These are phyloP conservation scores for Clarireedia monteithiana DNA, from an alignment of 2,329 filamentous ascomycete genomes.

Conservation along the genomic window DNA sequence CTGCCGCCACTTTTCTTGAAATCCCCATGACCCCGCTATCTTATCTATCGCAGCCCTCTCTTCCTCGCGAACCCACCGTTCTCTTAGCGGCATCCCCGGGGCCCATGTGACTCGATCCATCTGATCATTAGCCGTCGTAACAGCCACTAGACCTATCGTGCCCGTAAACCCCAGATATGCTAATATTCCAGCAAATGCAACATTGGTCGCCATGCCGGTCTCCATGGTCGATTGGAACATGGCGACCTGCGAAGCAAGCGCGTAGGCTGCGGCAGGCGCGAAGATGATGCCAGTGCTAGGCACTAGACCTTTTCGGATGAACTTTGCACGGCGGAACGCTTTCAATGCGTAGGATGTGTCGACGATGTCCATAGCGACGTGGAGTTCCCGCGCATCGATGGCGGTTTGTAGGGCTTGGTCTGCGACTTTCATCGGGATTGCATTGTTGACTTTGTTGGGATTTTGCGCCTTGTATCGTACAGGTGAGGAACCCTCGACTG, in stretches of 20 bases:
- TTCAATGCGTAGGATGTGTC: constrained; percentile 59
- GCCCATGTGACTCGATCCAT: constrained; percentile 92
- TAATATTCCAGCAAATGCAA: constrained; percentile 72
- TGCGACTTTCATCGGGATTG: constrained; percentile 64
- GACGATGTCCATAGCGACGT: constrained; percentile 68
- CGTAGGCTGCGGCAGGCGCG: constrained; percentile 62
- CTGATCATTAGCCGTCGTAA: constrained; percentile 86
- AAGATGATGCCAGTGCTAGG: constrained; percentile 48
- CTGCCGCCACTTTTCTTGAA: constrained; percentile 68
- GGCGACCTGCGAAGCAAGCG: constrained; percentile 59
- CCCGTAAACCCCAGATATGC: constrained; percentile 78
- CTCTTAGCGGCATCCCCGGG: constrained; percentile 68
- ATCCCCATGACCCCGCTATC: constrained; percentile 85
- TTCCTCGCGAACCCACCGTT: constrained; percentile 83
- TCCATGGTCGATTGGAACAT: constrained; percentile 71
- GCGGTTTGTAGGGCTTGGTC: constrained; percentile 70
- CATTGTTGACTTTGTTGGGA: constrained; percentile 60
- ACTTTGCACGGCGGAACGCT: constrained; percentile 60
- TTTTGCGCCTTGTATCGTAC: constrained; percentile 55
- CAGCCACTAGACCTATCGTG: constrained; percentile 73
- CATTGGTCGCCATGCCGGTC: constrained; percentile 60
- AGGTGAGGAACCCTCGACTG: constrained; percentile 50
- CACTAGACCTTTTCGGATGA: constrained; percentile 54
- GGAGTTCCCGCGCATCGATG: constrained; percentile 69
- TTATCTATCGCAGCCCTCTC: constrained; percentile 82